Evolutionary conservation across 176 grass and related monocot genomes (phyloP).

Genomic region (Stipa capillata): DNA sequence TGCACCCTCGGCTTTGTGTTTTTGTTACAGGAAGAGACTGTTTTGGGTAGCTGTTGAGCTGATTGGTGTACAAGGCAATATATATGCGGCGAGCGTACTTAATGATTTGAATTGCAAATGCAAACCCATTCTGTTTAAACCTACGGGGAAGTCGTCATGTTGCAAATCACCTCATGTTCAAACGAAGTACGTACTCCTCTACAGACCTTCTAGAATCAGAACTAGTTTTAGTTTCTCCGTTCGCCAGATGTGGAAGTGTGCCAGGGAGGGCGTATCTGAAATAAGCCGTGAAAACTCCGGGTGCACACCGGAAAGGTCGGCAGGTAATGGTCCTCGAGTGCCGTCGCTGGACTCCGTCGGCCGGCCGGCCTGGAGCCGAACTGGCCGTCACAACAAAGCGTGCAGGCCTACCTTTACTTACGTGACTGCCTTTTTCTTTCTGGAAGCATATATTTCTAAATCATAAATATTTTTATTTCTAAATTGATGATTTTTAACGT

Average conservation of each 20-base stretch:
- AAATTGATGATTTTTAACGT: too few species aligned
- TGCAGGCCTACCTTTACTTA: not conserved
- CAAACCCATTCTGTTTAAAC: not conserved
- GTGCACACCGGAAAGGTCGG: not conserved
- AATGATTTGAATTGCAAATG: not conserved
- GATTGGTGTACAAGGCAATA: constrained; percentile 7
- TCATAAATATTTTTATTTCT: too few species aligned
- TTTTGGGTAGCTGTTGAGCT: not conserved
- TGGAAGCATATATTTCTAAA: too few species aligned
- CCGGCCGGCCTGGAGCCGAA: not conserved
- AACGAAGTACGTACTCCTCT: not conserved
- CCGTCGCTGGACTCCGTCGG: not conserved
- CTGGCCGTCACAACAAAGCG: not conserved
- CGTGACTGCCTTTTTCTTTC: not conserved
- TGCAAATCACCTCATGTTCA: not conserved
- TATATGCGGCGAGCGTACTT: not conserved
- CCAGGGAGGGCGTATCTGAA: not conserved
- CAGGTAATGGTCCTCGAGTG: not conserved
- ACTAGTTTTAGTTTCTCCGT: not conserved
- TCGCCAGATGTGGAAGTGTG: not conserved
- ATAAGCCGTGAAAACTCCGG: not conserved
- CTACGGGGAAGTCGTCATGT: not conserved
- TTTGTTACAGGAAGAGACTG: not conserved
- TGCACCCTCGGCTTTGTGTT: not conserved
- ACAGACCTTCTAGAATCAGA: not conserved